Evolutionary conservation across 2,329 filamentous ascomycete species (phyloP).

Genomic region (Sarocladium kiliense): DNA sequence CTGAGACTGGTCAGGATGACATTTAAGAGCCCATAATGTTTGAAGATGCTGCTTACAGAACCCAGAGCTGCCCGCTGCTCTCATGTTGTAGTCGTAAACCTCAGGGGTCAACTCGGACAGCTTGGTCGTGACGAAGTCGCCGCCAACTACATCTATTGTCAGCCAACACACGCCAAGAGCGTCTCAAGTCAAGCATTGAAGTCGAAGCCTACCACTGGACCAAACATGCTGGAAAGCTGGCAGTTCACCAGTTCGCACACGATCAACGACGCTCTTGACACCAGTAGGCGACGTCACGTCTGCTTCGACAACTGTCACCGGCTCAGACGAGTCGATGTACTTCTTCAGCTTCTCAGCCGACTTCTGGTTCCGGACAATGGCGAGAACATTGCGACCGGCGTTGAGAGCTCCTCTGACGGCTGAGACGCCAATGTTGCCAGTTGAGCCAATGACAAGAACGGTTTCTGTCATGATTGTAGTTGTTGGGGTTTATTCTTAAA

Average conservation of each 20-base stretch:
- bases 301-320: conserved; percentile 27
- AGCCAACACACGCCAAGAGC: neutral
- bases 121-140: conserved; percentile 16
- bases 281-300: conserved; percentile 25
- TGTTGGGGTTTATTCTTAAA: neutral
- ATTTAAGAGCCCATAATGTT: neutral
- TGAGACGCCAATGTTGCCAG: conserved; percentile 32
- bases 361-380: conserved; percentile 29
- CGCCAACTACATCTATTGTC: conserved; percentile 18
- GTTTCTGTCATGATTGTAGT: conserved; percentile 16
- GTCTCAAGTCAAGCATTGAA: neutral
- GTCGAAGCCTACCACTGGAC: conserved; percentile 20
- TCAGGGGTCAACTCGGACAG: conserved; percentile 18
- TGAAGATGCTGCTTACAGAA: conserved; percentile 20
- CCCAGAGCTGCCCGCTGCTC: conserved; percentile 22
- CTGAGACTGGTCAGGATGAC: conserved; percentile 12
- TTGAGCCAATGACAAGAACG: conserved; percentile 33
- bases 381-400: conserved; percentile 25
- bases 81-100: conserved; percentile 17
- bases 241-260: conserved; percentile 25
- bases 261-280: conserved; percentile 27
- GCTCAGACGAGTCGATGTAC: conserved; percentile 20
- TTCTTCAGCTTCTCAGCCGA: conserved; percentile 27
- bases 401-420: conserved; percentile 24
- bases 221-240: conserved; percentile 34